Percentiles rank a stretch among this genome's conserved stretches.
Conservation (phyloP, 1,139 yeast genomes). For the Saccharomyces hybrid region DNA sequence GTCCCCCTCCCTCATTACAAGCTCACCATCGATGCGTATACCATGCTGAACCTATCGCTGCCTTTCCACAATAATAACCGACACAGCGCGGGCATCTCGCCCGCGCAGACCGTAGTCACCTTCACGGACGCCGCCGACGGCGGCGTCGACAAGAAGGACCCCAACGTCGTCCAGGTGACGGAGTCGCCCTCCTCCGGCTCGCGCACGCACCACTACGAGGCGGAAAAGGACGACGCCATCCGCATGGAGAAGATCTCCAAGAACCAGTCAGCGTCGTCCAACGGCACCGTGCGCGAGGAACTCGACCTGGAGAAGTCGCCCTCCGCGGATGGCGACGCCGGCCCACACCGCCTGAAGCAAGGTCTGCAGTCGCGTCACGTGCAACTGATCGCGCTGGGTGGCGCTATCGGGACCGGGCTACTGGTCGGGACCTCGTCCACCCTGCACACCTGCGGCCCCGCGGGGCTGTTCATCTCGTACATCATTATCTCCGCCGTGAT, state of each 20-base stretch:
- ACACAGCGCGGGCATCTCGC: not conserved
- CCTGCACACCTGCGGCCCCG: conserved; percentile 61
- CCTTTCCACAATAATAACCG: not conserved
- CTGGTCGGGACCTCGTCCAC: conserved; percentile 60
- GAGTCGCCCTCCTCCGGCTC: not conserved
- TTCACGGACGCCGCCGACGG: not conserved
- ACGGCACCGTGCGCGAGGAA: not conserved
- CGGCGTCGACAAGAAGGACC: not conserved
- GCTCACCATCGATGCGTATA: not conserved
- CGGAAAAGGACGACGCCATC: not conserved
- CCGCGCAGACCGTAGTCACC: not conserved
- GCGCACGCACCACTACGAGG: not conserved
- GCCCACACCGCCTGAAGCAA: conserved; percentile 37
- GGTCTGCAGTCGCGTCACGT: conserved; percentile 56
- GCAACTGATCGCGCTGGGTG: conserved; percentile 79
- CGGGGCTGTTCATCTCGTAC: conserved; percentile 42
- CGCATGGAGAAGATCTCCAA: not conserved
- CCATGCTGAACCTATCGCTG: not conserved
- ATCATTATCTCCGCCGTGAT: conserved; percentile 39
- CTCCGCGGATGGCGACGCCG: not conserved
- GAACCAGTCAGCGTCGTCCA: not conserved
- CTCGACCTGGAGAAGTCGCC: not conserved
- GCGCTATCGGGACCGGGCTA: conserved; percentile 66
- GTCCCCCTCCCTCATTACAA: no score
- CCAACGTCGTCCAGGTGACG: not conserved